These are phyloP conservation scores for Cyclotella kingstonii DNA, from an alignment of 108 stramenopile species.

Conservation along the genomic window DNA sequence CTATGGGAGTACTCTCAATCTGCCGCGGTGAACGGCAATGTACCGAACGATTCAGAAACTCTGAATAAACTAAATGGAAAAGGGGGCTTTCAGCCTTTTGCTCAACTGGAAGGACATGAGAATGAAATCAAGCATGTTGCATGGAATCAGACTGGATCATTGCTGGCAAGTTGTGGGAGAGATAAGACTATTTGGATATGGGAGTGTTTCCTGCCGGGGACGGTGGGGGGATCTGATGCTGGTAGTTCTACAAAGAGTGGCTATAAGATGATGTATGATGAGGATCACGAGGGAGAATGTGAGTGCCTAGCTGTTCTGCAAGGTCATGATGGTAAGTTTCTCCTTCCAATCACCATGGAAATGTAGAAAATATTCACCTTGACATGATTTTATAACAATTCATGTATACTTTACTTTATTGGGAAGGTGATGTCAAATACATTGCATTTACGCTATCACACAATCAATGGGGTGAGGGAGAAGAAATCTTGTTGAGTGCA, in stretches of 20 bases:
- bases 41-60: neutral
- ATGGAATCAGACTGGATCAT: slow-evolving; percentile 87
- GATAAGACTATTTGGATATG: slow-evolving; percentile 99
- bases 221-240: slow-evolving; percentile 56
- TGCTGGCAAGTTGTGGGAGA: slow-evolving; percentile 94
- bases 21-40: neutral
- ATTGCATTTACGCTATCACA: slow-evolving; percentile 84
- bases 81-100: slow-evolving; percentile 67
- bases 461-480: slow-evolving; percentile 77
- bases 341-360: neutral
- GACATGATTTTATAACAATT: no score
- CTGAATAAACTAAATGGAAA: neutral
- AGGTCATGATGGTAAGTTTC: slow-evolving; percentile 78
- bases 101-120: slow-evolving; percentile 92
- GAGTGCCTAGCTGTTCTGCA: slow-evolving; percentile 92
- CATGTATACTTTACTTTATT: no score
- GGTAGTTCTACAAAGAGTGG: slow-evolving; percentile 8
- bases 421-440: slow-evolving; percentile 84
- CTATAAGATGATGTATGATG: neutral
- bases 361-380: neutral
- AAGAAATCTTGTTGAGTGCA: slow-evolving; percentile 78
- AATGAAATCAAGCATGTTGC: slow-evolving; percentile 88
- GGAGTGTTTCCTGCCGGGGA: slow-evolving; percentile 83
- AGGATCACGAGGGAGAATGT: slow-evolving; percentile 67
- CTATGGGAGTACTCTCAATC: slow-evolving; percentile 72